Evolutionary conservation across 2,329 filamentous ascomycete genomes (phyloP).

Genomic region (Calonectria pauciramosa): DNA sequence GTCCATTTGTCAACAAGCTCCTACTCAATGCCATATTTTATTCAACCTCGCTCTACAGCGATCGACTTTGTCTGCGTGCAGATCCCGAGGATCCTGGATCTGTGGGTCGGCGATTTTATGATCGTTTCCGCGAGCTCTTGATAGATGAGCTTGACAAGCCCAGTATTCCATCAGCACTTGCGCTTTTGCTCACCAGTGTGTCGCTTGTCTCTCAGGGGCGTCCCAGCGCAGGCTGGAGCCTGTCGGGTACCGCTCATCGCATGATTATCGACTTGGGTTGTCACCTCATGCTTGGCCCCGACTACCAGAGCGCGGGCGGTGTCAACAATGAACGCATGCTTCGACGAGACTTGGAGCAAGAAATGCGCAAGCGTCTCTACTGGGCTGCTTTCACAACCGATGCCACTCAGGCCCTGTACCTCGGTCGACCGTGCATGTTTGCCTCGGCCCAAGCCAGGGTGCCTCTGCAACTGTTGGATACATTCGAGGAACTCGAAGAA

Average conservation of each 20-base stretch:
- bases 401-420: constrained; percentile 50
- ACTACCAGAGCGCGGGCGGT: constrained; percentile 43
- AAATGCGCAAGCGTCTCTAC: constrained; percentile 52
- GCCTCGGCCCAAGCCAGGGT: constrained; percentile 50
- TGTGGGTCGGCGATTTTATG: constrained; percentile 53
- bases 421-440: constrained; percentile 51
- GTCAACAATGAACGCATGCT: constrained; percentile 45
- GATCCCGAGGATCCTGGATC: constrained; percentile 51
- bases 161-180: constrained; percentile 55
- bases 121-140: constrained; percentile 53
- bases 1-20: constrained; percentile 54
- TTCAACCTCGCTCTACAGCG: constrained; percentile 55
- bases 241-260: constrained; percentile 54
- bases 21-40: constrained; percentile 58
- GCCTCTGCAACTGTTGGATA: constrained; percentile 49
- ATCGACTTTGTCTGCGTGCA: constrained; percentile 50
- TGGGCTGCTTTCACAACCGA: constrained; percentile 53
- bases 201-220: constrained; percentile 50
- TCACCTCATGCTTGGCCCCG: constrained; percentile 50
- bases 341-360: constrained; percentile 47
- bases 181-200: constrained; percentile 50
- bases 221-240: constrained; percentile 52
- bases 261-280: constrained; percentile 56
- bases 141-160: constrained; percentile 49
- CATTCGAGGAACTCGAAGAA: constrained; percentile 51